These are phyloP conservation scores for Pterulicium gracile DNA, from an alignment of 1,284 basidiomycete genomes.

Conservation along the genomic window DNA sequence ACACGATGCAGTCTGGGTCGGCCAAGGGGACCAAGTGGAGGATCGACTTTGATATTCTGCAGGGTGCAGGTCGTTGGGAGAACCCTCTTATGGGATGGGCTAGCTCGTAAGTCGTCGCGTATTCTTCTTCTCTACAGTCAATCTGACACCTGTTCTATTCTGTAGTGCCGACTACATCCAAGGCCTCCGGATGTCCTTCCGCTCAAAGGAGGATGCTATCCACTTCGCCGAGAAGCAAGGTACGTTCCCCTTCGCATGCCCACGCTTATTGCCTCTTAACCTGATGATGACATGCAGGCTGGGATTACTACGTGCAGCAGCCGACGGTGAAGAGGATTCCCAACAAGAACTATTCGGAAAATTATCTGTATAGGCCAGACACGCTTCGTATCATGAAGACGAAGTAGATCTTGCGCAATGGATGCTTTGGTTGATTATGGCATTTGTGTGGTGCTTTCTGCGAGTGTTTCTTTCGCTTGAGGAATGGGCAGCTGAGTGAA, in stretches of 20 bases:
- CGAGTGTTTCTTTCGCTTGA: too few relatives aligned
- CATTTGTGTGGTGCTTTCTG: too few relatives aligned
- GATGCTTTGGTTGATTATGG: too few relatives aligned
- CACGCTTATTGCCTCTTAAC: conserved; percentile 43
- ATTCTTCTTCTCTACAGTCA: conserved; percentile 1
- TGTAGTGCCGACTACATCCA: conserved; percentile 95
- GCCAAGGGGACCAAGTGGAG: conserved; percentile 86
- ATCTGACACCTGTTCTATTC: conserved; percentile 2
- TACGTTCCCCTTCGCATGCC: conserved; percentile 38
- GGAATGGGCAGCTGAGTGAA: too few relatives aligned
- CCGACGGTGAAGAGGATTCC: conserved; percentile 65
- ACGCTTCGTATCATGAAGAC: conserved; percentile 85
- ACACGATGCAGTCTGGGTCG: conserved; percentile 91
- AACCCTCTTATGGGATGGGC: conserved; percentile 99
- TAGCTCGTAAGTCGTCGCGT: conserved; percentile 56
- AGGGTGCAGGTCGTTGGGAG: conserved; percentile 90
- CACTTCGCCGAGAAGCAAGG: conserved; percentile 93
- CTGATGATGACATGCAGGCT: conserved; percentile 10
- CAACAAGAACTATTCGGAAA: conserved; percentile 89
- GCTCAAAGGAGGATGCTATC: conserved; percentile 84
- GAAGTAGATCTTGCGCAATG: conserved; percentile 72
- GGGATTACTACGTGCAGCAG: conserved; percentile 44
- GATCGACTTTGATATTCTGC: conserved; percentile 90
- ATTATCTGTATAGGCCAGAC: conserved; percentile 78
- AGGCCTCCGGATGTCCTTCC: conserved; percentile 81